Evolutionary conservation across 108 stramenopile species (phyloP), one percentile per base, ranked within the genome.

Genomic region (Nannochloropsis granulata): DNA sequence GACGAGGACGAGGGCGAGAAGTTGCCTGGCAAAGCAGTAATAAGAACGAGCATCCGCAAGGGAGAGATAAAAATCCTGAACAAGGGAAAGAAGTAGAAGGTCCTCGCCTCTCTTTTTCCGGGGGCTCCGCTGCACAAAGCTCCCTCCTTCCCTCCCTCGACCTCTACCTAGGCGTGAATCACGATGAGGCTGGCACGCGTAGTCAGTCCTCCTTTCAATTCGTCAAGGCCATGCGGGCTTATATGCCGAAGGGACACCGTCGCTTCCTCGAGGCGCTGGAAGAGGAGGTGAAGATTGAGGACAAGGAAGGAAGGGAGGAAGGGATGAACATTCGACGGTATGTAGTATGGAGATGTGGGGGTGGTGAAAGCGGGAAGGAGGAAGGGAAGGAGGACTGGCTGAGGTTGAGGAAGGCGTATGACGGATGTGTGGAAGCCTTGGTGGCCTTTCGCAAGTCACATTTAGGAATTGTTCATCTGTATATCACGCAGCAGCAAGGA

Each of bases 51-150:
- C 56, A n/a, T 16, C 21, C 7, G n/a, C 21, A 71, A 71, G 56
- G 7, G n/a, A 11, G n/a, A n/a, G n/a, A 71, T 10, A 71, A 71
- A 7, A 10, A 71, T n/a, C 5, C 34, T 8, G 80, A n/a, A 16
- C 19, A 82, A 19, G 45, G 8, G 8, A 8, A 8, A n/a, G 56
- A 71, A 3, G n/a, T 7, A 16, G 12, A 10, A 16, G 2, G 23
- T 23, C 34, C 82, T 25, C 25, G 42, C 45, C 24, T 23, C n/a
- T 82, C 13, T 42, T 87, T 56, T 25, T 84, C 83, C 56, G 87
- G 87, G 45, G 87, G 83, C 80, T 84, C 83, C 44, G 87, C 87
- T 14, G 87, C 87, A 16, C 87, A 87, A 83, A 83, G 82, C 25
- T 80, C 87, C 24, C 83, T 87, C 25, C 81, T 87, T 23, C 83